Percentiles rank a stretch among this genome's conserved stretches.
phyloP scores from a whole-genome alignment of 2,329 filamentous ascomycete species.

The Cladosporium sp. region DNA sequence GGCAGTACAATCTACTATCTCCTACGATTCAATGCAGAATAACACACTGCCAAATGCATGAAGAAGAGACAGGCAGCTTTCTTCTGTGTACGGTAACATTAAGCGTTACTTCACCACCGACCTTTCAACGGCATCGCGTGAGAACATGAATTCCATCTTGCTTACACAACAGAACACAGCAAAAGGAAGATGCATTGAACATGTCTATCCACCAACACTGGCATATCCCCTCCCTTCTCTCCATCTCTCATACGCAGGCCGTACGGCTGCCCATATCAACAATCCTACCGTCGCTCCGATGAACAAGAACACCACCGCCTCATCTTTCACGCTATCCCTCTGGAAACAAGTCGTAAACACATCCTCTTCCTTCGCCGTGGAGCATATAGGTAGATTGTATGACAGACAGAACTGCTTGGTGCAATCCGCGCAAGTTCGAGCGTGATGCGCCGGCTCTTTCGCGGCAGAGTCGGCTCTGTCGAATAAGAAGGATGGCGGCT shows the following conservation, averaged over 20 bases:
- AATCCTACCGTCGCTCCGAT: slow-evolving; percentile 63
- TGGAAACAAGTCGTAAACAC: slow-evolving; percentile 68
- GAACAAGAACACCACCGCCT: slow-evolving; percentile 66
- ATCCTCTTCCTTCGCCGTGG: slow-evolving; percentile 64
- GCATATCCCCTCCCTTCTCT: slow-evolving; percentile 11
- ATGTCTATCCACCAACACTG: neutral
- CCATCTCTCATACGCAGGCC: slow-evolving; percentile 61
- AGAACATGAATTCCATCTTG: neutral
- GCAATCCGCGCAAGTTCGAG: slow-evolving; percentile 63
- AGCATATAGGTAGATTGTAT: slow-evolving; percentile 63
- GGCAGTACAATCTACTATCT: too few species aligned
- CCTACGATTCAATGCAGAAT: neutral
- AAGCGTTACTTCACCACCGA: neutral
- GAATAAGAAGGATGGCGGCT: slow-evolving; percentile 5
- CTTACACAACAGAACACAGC: neutral
- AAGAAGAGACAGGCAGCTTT: neutral
- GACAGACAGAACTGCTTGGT: slow-evolving; percentile 66
- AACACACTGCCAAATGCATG: neutral
- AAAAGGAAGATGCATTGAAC: neutral
- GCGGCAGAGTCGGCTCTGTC: slow-evolving; percentile 29
- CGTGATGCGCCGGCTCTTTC: slow-evolving; percentile 29
- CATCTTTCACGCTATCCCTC: slow-evolving; percentile 66
- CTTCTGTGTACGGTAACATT: neutral
- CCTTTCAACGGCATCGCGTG: neutral
- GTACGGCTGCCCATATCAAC: slow-evolving; percentile 59